phyloP scores from a whole-genome alignment of 768 basidiomycete genomes.

The Russula olivacea region DNA sequence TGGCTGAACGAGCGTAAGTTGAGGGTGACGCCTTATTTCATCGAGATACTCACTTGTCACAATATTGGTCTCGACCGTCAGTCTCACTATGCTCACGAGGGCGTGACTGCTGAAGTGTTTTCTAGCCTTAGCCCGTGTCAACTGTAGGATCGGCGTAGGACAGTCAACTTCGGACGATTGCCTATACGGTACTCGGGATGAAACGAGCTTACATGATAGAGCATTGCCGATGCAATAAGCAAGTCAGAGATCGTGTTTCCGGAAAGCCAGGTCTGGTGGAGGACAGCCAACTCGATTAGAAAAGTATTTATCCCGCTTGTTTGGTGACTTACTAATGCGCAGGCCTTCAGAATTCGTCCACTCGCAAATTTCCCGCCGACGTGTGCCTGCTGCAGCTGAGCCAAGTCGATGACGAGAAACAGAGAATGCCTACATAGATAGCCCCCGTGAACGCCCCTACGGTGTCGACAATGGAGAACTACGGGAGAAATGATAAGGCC shows the following conservation, averaged over 20 bases:
- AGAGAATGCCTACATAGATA: not conserved
- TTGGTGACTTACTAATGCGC: not conserved
- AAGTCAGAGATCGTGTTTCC: slow-evolving; percentile 7
- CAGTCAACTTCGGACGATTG: not conserved
- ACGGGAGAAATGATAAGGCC: not conserved
- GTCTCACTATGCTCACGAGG: slow-evolving; percentile 23
- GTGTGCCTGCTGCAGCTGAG: not conserved
- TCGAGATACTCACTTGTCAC: slow-evolving; percentile 17
- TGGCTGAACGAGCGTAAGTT: not conserved
- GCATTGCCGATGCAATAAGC: slow-evolving; percentile 8
- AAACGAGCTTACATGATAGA: not conserved
- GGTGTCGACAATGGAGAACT: not conserved
- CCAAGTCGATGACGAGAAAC: not conserved
- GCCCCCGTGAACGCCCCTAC: not conserved
- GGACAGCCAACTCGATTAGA: not conserved
- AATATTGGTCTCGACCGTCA: slow-evolving; percentile 29
- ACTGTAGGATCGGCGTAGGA: not conserved
- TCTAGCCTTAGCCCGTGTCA: not conserved
- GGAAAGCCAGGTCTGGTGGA: slow-evolving; percentile 6
- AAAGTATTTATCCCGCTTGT: not conserved
- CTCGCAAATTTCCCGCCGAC: not conserved
- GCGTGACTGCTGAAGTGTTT: not conserved
- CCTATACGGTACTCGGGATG: not conserved
- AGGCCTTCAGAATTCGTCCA: not conserved
- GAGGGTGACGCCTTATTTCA: no score